Evolutionary conservation across 1,284 basidiomycete species (phyloP), one percentile per base, ranked within the genome.

Genomic region (Rhodofomes roseus): DNA sequence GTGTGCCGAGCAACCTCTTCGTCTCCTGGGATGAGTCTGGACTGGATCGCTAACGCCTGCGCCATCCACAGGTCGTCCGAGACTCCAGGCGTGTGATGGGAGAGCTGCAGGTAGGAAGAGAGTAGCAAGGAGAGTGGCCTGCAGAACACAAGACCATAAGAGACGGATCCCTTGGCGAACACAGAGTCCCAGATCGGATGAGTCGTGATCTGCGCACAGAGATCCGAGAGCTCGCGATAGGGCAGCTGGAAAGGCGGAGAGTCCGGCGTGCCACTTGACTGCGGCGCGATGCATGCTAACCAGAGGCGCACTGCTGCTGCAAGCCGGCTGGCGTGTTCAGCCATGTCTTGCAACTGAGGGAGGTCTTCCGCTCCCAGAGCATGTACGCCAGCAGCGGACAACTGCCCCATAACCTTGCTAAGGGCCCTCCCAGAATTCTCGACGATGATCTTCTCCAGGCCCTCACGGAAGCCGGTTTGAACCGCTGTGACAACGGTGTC

Each of bases 1-100:
- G 82, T 66, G 11, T 71, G 66, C 9, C 73, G 65, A 0, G 79
- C 83, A 48, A 69, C 67, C 1, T 81, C 80, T 66, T 92, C 90
- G 64, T 92, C 87, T 20, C 90, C 89, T 0, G 87, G 87, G 20
- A 85, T 73, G 23, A 88, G 72, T 18, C 81, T 74, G 16, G 75
- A 63, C 0, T 90, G 63, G 36, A 89, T 79, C 1, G 81, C 73
- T 29, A 87, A 78, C 0, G 84, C 81, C 61, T 90, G 86, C 0
- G 84, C 82, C 43, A 87, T 74, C 89, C 88, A 91, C 6, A 86
- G 67, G 56, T 81, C 80, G 20, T 78, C 74, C 2, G 80, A 73
- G 18, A 79, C 80, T n/a, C 74, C 79, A 7, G 86, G 86, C 8
- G 86, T 73, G 9, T 76, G 70, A 22, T 77, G 75, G 1, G 85